Base-by-base conservation (phyloP, 768 basidiomycete genomes). In the Phanerochaete sordida region DNA sequence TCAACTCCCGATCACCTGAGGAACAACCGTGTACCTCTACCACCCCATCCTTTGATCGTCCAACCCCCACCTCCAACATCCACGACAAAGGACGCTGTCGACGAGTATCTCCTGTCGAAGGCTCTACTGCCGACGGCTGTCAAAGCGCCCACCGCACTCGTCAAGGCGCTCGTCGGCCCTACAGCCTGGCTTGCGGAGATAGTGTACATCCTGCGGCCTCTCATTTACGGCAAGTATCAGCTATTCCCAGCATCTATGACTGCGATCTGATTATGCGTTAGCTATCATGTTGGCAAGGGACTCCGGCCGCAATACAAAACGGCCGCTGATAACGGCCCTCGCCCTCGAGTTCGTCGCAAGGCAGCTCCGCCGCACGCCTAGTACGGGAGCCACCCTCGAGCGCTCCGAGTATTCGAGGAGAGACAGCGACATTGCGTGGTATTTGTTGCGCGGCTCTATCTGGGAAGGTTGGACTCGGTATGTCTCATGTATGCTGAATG, bases 71-170 rank as follows among this genome's bases (percentile, higher is more conserved):
- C 81, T 15, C 74, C 74, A 44, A 43, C 39, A 11, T 43, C 19
- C 7, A 78, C 76, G 55, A 78, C 81, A 5, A 82, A 82, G 46
- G 75, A 79, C 6, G 79, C 86, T 6, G 82, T 89, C 7, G 91
- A 94, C 70, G 91, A 92, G 57, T 93, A 84, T 68, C 79, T 94
- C 28, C 76, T 93, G n/a, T 83, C 91, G 19, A 93, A 92, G 71
- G 90, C 90, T 3, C 75, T 94, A 58, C 85, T 86, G 16, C 81
- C 87, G 15, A 77, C 87, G 28, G 81, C 86, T 31, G 88, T 94
- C 56, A 89, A 84, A 66, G 83, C 85, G 24, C 85, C 91, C 15
- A 77, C 83, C 9, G 83, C 86, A 26, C 81, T 94, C 55, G 70
- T 94, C 26, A 80, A 81, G 58, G 74, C 82, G 7, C 71, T 93